Conservation (phyloP, 129 eudicot genomes). For the Flaveria bidentis region DNA sequence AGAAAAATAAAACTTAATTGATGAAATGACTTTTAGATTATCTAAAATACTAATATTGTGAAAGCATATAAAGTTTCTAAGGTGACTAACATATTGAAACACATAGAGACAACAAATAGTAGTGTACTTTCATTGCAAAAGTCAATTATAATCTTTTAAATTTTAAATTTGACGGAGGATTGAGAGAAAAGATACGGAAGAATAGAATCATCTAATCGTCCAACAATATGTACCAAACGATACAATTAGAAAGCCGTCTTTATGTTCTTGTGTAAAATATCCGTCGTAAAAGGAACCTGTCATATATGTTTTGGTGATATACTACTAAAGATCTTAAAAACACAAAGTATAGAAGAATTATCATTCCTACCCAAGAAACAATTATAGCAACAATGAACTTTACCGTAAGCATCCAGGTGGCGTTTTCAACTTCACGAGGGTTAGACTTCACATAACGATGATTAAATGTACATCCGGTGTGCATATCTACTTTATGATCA, state of each 20-base stretch:
- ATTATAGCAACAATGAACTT: conserved; percentile 20
- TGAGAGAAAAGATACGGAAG: neutral
- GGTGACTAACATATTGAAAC: neutral
- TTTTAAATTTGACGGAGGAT: no score
- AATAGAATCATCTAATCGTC: neutral
- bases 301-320: neutral
- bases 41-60: neutral
- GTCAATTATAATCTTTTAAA: neutral
- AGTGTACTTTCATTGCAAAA: neutral
- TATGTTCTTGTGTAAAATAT: neutral
- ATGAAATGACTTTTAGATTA: neutral
- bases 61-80: neutral
- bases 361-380: neutral
- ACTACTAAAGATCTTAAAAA: neutral
- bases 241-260: neutral
- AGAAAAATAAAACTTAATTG: neutral
- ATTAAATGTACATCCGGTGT: conserved; percentile 87
- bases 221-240: neutral
- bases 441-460: conserved; percentile 95
- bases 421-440: conserved; percentile 98
- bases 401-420: conserved; percentile 98
- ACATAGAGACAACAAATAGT: neutral
- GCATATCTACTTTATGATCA: conserved; percentile 98
- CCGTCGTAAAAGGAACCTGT: neutral
- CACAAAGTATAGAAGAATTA: conserved; percentile 2